Base-by-base conservation (phyloP, 1,139 yeast genomes). In the Geotrichum cucujoidarum region DNA sequence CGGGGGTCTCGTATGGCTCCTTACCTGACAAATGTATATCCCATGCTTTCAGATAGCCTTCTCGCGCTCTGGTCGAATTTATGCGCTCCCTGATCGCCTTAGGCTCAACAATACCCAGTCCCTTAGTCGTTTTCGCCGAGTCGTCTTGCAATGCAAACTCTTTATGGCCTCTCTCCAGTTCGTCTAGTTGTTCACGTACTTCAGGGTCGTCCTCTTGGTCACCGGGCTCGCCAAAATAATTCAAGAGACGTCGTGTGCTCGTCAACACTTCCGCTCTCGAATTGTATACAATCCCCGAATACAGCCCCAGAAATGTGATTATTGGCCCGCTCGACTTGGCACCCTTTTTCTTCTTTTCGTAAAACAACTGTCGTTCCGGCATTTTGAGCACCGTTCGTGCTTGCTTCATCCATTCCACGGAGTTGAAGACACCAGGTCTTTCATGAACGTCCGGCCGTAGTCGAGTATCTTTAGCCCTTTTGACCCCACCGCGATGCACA, bases 21-120 rank as follows among this genome's bases (percentile, higher is more conserved):
- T 17, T 27, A 6, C 45, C 45, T 11, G 45, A 35, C 20, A 33
- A 16, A 20, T 34, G 35, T 13, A 35, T 35, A 34, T 42, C 45
- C 45, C 45, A 42, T 21, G 34, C 45, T 8, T 40, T 17, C 21
- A 42, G n/a, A 20, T 42, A 42, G 11, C 40, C 40, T 3, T 24
- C 18, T 27, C 45, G 45, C 18, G 8, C 13, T 27, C 11, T 24
- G 14, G 45, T 42, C 20, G 39, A 34, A 5, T 21, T 29, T 5
- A 6, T 16, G 10, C 10, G 13, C 21, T 20, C 24, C 17, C 16
- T 17, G 4, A 17, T 14, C 10, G 25, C 8, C n/a, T 18, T n/a
- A 3, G 45, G 45, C 20, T 42, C 45, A 3, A 21, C 20, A 4
- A 42, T 18, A 16, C 45, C 45, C 16, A 42, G 14, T 3, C 45